Base-by-base conservation (phyloP, 1,284 basidiomycete species). In the Ceratobasidium papillatum region DNA sequence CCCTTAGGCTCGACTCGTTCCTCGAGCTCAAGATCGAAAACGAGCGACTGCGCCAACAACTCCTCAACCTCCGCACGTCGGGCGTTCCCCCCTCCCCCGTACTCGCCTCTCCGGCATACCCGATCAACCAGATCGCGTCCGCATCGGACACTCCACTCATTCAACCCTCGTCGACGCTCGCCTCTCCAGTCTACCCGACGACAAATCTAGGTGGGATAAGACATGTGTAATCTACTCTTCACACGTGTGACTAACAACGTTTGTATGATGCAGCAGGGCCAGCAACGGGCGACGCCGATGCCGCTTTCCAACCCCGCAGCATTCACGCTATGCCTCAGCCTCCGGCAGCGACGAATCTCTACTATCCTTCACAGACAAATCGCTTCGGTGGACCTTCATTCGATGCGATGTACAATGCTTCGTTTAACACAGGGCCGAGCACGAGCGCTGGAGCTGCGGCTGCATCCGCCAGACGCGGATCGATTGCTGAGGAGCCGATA, bases 1-100 rank as follows among this genome's bases (percentile, higher is more conserved):
- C 36, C 43, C 58, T 17, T 78, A 94, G 92, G 87, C 83, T 94
- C 45, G 90, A 93, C 79, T 90, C 90, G 3, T 90, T 91, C 79
- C 81, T 94, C 47, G 92, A 94, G 78, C 86, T 94, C 74, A 93
- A 92, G 81, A 85, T 89, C 69, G 91, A 94, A 81, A 92, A 94
- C 80, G 89, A 92, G 79, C 86, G 88, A 14, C 81, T 94, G 38
- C 68, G 79, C 51, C 78, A 79, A 59, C 77, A 78, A 54, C 74
- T 82, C n/a, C 74, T 76, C 78, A 66, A 71, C 56, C 56, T 71
- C n/a, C 52, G 56, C n/a, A 71, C 68, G 27, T 71, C 78, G 32
- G 72, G 73, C 30, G 34, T 45, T 12, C 27, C 63, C 59, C 25
- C 75, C 66, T 61, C 72, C n/a, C 41, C 36, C 43, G 51, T 58